A percentile compares a stretch with the other conserved stretches of the same genome.
Conservation (phyloP, 2,329 filamentous ascomycete species). For the Colletotrichum limetticola region DNA sequence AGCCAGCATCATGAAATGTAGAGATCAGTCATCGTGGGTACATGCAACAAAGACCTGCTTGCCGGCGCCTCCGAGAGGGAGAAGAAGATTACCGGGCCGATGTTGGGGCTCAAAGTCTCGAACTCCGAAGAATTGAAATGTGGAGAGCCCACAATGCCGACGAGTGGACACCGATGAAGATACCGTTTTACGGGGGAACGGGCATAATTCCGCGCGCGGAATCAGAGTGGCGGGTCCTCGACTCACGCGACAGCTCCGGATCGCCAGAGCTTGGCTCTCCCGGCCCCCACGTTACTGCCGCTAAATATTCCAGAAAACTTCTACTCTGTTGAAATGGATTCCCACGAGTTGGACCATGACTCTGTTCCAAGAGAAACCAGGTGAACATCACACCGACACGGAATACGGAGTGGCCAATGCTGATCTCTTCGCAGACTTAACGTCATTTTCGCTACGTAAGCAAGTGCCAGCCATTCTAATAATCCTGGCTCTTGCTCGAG, state of each 20-base stretch:
- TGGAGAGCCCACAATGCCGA: background rate
- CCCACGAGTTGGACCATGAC: background rate
- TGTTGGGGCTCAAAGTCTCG: background rate
- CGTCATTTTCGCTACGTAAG: background rate
- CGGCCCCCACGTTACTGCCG: background rate
- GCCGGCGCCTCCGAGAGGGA: background rate
- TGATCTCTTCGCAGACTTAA: background rate
- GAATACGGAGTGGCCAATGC: too few relatives aligned
- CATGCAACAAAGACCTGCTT: too few relatives aligned
- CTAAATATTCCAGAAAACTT: conserved; percentile 18
- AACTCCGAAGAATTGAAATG: background rate
- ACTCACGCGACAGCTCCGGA: conserved; percentile 17
- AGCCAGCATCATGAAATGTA: too few relatives aligned
- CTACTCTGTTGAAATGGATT: background rate
- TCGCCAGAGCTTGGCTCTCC: conserved; percentile 21
- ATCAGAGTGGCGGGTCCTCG: background rate
- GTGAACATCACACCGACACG: too few relatives aligned
- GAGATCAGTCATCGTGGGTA: too few relatives aligned
- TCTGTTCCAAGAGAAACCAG: too few relatives aligned
- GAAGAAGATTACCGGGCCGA: background rate
- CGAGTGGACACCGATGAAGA: background rate
- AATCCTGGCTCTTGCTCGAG: background rate
- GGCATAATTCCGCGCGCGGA: conserved; percentile 24
- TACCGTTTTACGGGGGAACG: background rate
- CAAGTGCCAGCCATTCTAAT: background rate